Evolutionary conservation across 2,329 filamentous ascomycete species (phyloP).

Genomic region (Tolypocladium inflatum): DNA sequence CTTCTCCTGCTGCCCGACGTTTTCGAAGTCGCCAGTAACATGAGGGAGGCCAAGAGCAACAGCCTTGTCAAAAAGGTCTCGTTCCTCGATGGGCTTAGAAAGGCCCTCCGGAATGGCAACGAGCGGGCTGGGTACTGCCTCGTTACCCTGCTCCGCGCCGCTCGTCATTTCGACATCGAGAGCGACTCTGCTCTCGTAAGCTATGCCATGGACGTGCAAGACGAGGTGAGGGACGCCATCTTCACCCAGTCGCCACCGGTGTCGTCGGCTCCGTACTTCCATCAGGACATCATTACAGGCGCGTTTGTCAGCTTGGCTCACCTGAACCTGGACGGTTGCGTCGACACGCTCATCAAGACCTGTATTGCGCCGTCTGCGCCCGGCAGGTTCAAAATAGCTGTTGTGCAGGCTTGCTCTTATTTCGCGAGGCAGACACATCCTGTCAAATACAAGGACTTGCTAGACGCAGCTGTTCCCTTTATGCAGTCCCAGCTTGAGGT

Average conservation of each 20-base stretch:
- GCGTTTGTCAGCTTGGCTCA: slow-evolving; percentile 57
- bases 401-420: slow-evolving; percentile 53
- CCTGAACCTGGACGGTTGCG: slow-evolving; percentile 48
- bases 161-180: slow-evolving; percentile 53
- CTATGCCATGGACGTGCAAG: slow-evolving; percentile 60
- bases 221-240: slow-evolving; percentile 57
- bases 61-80: slow-evolving; percentile 56
- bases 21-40: slow-evolving; percentile 59
- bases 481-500: slow-evolving; percentile 50
- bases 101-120: slow-evolving; percentile 53
- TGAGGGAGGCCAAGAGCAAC: slow-evolving; percentile 52
- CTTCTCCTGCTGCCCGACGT: slow-evolving; percentile 58
- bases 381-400: slow-evolving; percentile 50
- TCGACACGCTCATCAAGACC: slow-evolving; percentile 44
- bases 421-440: slow-evolving; percentile 45
- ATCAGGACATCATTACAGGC: slow-evolving; percentile 56
- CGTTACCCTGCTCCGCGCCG: slow-evolving; percentile 51
- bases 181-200: slow-evolving; percentile 55
- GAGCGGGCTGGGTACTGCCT: slow-evolving; percentile 60
- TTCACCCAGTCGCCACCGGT: slow-evolving; percentile 43
- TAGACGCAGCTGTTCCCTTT: slow-evolving; percentile 44
- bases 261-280: slow-evolving; percentile 41
- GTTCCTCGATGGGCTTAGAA: slow-evolving; percentile 54
- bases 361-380: slow-evolving; percentile 51
- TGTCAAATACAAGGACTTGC: slow-evolving; percentile 43